These are phyloP conservation scores for Monosporascus sp. DNA, from an alignment of 2,329 filamentous ascomycete species.

Conservation along the genomic window DNA sequence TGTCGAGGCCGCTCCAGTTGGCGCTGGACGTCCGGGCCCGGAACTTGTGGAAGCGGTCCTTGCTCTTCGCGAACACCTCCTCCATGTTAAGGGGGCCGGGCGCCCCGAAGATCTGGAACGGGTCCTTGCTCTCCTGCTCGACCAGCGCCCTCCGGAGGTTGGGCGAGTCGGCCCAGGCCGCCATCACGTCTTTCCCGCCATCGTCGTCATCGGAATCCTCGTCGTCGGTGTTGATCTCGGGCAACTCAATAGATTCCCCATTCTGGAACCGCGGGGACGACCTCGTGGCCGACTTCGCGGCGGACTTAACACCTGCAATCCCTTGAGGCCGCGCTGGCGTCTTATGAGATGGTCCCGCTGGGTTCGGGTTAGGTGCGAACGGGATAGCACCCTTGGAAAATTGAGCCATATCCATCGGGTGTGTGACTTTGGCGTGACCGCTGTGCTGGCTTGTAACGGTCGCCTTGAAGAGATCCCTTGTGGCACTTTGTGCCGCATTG, in stretches of 20 bases:
- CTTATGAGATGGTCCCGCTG: constrained; percentile 55
- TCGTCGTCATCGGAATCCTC: constrained; percentile 67
- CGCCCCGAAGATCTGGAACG: constrained; percentile 80
- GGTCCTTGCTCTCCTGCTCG: constrained; percentile 80
- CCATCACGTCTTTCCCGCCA: constrained; percentile 55
- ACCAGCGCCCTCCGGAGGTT: constrained; percentile 71
- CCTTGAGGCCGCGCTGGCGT: constrained; percentile 58
- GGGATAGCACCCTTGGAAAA: constrained; percentile 85
- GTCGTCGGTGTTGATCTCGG: constrained; percentile 92
- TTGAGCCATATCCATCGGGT: constrained; percentile 80
- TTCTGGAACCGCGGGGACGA: constrained; percentile 83
- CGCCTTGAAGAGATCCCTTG: constrained; percentile 59
- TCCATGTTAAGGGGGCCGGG: constrained; percentile 90
- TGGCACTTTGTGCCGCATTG: constrained; percentile 48
- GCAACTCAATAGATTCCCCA: constrained; percentile 84
- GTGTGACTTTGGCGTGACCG: constrained; percentile 55
- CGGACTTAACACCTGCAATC: constrained; percentile 45
- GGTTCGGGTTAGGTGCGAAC: constrained; percentile 68
- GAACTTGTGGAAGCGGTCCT: constrained; percentile 81
- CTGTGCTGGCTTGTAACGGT: constrained; percentile 64
- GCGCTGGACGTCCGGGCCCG: constrained; percentile 87
- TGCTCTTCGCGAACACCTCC: constrained; percentile 88
- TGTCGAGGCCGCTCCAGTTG: constrained; percentile 82
- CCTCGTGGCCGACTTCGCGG: constrained; percentile 54
- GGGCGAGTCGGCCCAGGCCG: constrained; percentile 85